phyloP scores from a whole-genome alignment of 345 rosid genomes.

The Eutrema heterophyllum region DNA sequence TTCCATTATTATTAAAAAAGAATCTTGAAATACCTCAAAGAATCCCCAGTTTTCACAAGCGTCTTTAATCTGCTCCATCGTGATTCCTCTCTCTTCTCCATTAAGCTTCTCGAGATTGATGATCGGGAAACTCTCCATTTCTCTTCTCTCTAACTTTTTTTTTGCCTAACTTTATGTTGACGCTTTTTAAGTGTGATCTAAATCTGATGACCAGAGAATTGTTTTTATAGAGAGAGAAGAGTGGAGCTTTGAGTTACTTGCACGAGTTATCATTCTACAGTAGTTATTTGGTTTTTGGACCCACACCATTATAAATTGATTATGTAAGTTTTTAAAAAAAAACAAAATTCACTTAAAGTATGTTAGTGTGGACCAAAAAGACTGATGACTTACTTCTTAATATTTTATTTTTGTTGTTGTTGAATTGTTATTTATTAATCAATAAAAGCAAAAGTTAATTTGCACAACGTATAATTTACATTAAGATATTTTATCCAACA shows the following conservation, averaged over 20 bases:
- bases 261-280: constrained; percentile 19
- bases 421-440: neutral
- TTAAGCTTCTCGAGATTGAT: constrained; percentile 60
- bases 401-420: neutral
- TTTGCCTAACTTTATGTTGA: constrained; percentile 20
- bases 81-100: constrained; percentile 56
- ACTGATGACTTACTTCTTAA: neutral
- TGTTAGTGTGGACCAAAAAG: neutral
- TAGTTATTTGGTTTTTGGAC: constrained; percentile 8
- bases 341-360: neutral
- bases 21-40: constrained; percentile 56
- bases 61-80: constrained; percentile 73
- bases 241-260: constrained; percentile 22
- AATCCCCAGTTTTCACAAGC: constrained; percentile 99
- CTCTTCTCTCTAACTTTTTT: neutral
- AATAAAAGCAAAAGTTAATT: neutral
- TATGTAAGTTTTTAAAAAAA: neutral
- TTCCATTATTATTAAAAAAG: neutral
- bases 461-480: neutral
- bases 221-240: constrained; percentile 19
- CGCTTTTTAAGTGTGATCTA: constrained; percentile 10
- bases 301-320: neutral
- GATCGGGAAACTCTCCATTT: constrained; percentile 68
- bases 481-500: no score
- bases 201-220: neutral